phyloP scores from a whole-genome alignment of 345 rosid species.

The Arabidopsis thaliana region DNA sequence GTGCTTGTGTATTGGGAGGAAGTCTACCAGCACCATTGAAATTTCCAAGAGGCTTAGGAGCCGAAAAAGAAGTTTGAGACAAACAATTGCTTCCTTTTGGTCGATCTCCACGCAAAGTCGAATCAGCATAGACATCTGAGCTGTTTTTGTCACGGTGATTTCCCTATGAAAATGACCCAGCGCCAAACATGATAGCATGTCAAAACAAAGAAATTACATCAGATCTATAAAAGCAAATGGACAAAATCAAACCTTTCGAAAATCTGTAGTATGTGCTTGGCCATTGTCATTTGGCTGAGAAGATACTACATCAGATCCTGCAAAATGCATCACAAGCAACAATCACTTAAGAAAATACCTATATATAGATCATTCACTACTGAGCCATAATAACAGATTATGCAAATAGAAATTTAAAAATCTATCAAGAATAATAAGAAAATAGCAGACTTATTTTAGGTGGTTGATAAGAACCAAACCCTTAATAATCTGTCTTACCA shows the following conservation, averaged over 20 bases:
- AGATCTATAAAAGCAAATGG: conserved; percentile 12
- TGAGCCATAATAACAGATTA: conserved; percentile 5
- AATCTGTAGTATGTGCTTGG: conserved; percentile 47
- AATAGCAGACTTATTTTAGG: background rate
- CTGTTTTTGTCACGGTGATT: conserved; percentile 54
- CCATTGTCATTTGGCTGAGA: conserved; percentile 50
- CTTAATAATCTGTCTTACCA: conserved; percentile 29
- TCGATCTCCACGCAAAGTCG: conserved; percentile 50
- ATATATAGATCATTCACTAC: conserved; percentile 12
- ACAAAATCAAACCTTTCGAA: conserved; percentile 49
- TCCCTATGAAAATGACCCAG: conserved; percentile 44
- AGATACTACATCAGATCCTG: conserved; percentile 59
- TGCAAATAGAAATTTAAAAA: background rate
- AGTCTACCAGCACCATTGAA: conserved; percentile 39
- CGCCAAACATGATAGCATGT: conserved; percentile 23
- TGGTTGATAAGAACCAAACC: background rate
- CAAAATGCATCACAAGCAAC: conserved; percentile 33
- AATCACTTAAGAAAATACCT: conserved; percentile 7
- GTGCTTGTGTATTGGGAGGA: conserved; percentile 43
- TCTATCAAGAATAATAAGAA: background rate
- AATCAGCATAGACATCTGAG: conserved; percentile 55
- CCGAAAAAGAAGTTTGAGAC: conserved; percentile 47
- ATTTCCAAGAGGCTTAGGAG: conserved; percentile 38
- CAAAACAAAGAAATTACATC: conserved; percentile 23
- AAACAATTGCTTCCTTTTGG: conserved; percentile 47